phyloP scores from a whole-genome alignment of 768 basidiomycete species.

The Tulasnella calospora region DNA sequence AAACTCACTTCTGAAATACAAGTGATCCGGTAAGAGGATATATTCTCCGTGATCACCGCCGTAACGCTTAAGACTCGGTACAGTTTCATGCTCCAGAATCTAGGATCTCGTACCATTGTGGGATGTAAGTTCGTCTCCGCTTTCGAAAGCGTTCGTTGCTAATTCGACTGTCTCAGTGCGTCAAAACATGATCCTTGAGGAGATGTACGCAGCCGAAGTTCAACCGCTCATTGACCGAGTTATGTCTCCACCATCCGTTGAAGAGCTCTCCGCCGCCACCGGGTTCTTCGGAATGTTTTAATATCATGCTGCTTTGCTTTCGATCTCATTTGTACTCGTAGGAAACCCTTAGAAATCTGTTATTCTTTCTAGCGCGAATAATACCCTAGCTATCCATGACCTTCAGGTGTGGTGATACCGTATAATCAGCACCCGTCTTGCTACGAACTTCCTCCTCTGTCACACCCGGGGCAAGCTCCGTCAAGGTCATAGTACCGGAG shows the following conservation, averaged over 20 bases:
- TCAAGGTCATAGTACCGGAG: constrained; percentile 65
- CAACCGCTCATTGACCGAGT: constrained; percentile 16
- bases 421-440: constrained; percentile 83
- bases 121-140: constrained; percentile 11
- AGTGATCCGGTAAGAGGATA: constrained; percentile 55
- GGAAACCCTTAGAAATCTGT: constrained; percentile 9
- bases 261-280: neutral
- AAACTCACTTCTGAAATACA: constrained; percentile 60
- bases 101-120: constrained; percentile 17
- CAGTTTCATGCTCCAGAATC: constrained; percentile 23
- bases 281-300: constrained; percentile 13
- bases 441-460: constrained; percentile 76
- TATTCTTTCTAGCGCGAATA: neutral
- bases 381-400: constrained; percentile 26
- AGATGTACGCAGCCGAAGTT: constrained; percentile 9
- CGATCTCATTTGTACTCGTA: neutral
- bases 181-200: constrained; percentile 22
- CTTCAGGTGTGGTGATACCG: constrained; percentile 35
- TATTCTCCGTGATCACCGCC: neutral
- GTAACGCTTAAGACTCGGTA: neutral
- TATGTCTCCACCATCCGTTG: neutral
- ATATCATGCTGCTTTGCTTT: neutral
- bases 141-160: neutral
- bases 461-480: constrained; percentile 79
- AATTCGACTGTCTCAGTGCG: neutral